Evolutionary conservation across 75 land plant species (phyloP), one percentile per base, ranked within the genome.

Genomic region (Pinus albicaulis): DNA sequence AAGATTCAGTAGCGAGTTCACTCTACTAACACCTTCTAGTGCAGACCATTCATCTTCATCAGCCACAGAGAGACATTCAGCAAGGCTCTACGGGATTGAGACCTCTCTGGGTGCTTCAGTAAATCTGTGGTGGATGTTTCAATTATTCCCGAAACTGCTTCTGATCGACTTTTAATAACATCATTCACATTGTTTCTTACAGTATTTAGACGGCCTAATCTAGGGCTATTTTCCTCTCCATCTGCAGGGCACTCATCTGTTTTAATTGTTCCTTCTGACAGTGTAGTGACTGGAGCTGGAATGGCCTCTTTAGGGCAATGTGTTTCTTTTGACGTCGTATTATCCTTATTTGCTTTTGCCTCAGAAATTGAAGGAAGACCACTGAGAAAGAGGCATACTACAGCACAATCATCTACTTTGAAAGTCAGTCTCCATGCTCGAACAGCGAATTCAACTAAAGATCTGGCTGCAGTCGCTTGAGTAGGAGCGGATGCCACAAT

Each of bases 361-460:
- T 41, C 48, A 3, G 1, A 3, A 68, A 68, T 44, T 64, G 7
- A 17, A 36, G 71, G 52, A n/a, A 23, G 34, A 38, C 8, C 52
- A 8, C 23, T 84, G 4, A 95, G 83, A 76, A 87, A 96, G 55
- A 91, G 94, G 82, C 99, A 96, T 2, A 96, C 96, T 0, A 87
- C 99, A 25, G 99, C 99, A 90, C 99, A 96, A 68, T 96, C 99
- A 66, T 96, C 99, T 41, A 88, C 77, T 69, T 91, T 93, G 53
- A 92, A 93, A 10, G 99, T 93, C 71, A 65, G 74, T 79, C 82
- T 86, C 99, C 99, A 96, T 17, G 91, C 92, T 62, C 86, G 77
- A 20, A 96, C 91, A 24, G 96, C 99, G 16, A 91, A 59, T 66
- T 96, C 96, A 16, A 96, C 94, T 74, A 96, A 63, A 1, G 82